These are phyloP conservation scores for Xylaria sp. DNA, from an alignment of 2,329 filamentous ascomycete genomes.

Conservation along the genomic window DNA sequence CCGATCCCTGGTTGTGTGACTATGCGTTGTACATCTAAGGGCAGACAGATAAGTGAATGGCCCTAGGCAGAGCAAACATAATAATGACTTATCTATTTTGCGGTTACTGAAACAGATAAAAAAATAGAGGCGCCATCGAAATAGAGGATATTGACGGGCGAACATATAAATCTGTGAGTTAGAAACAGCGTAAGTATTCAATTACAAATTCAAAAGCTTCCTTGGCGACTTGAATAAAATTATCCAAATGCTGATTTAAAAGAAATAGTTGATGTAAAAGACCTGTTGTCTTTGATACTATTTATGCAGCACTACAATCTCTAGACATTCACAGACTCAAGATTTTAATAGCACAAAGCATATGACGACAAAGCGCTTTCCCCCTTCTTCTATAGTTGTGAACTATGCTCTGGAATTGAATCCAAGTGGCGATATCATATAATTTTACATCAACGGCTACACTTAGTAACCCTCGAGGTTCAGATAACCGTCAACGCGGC, in stretches of 20 bases:
- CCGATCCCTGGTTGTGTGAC: slow-evolving; percentile 1
- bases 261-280: not conserved
- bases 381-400: not conserved
- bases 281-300: not conserved
- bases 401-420: not conserved
- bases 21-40: not conserved
- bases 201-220: no score
- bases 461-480: not conserved
- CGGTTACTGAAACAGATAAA: not conserved
- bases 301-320: not conserved
- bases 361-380: not conserved
- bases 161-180: not conserved
- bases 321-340: not conserved
- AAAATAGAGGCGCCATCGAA: not conserved
- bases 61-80: not conserved
- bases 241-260: no score
- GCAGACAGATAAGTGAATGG: not conserved
- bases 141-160: not conserved
- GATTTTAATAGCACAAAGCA: not conserved
- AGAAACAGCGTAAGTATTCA: no score
- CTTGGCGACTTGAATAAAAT: no score
- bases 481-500: not conserved
- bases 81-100: not conserved
- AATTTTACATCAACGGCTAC: not conserved
- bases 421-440: not conserved